These are phyloP conservation scores for Globisporangium carolinianum DNA, from an alignment of 352 stramenopile species.

Conservation along the genomic window DNA sequence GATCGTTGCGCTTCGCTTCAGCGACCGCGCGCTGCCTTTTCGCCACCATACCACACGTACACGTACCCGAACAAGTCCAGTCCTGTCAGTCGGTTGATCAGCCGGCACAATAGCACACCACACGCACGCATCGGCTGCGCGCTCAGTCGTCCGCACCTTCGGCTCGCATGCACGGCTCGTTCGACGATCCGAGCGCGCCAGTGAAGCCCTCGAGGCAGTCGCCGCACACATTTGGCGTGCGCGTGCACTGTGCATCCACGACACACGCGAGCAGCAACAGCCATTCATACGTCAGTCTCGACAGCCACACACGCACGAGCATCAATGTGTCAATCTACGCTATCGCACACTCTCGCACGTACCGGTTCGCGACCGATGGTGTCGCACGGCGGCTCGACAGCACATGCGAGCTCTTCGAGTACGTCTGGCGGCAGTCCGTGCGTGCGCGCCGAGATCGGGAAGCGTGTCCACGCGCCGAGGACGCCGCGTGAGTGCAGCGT, in stretches of 20 bases:
- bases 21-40: not conserved
- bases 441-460: constrained; percentile 40
- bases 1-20: constrained; percentile 21
- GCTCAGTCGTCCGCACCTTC: not conserved
- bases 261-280: too few relatives aligned
- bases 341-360: constrained; percentile 1
- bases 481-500: constrained; percentile 70
- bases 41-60: not conserved
- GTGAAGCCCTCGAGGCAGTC: constrained; percentile 60
- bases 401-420: constrained; percentile 53
- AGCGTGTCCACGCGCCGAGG: constrained; percentile 43
- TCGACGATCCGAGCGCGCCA: constrained; percentile 23
- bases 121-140: not conserved
- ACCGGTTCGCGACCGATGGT: constrained; percentile 42
- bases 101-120: not conserved
- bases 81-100: too few relatives aligned
- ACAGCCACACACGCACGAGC: too few relatives aligned
- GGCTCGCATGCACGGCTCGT: constrained; percentile 24
- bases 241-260: constrained; percentile 27
- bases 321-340: not conserved
- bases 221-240: constrained; percentile 48
- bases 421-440: constrained; percentile 61
- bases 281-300: too few relatives aligned
- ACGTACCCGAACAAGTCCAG: not conserved
- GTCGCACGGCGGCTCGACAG: constrained; percentile 36